A percentile compares a stretch with the other conserved stretches of the same genome.
phyloP scores from a whole-genome alignment of 2,329 filamentous ascomycete species.

The Cytospora mali region DNA sequence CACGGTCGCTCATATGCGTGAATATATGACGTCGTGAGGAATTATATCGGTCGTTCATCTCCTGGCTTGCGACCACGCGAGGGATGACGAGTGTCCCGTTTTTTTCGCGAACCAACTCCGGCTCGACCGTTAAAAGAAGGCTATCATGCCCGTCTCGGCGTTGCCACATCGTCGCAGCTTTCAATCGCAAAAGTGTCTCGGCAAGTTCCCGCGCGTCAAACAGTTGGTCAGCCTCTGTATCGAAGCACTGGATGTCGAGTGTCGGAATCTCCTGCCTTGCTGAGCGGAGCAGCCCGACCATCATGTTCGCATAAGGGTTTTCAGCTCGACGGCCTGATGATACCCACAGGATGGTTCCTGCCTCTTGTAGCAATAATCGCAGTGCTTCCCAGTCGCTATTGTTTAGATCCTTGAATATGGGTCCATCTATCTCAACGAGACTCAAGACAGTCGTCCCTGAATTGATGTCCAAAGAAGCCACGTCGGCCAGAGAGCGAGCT shows the following conservation, averaged over 20 bases:
- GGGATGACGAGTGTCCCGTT: slow-evolving; percentile 34
- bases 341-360: slow-evolving; percentile 31
- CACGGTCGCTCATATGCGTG: too few relatives aligned
- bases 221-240: slow-evolving; percentile 18
- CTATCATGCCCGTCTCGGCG: slow-evolving; percentile 21
- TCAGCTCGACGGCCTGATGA: slow-evolving; percentile 21
- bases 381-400: not conserved
- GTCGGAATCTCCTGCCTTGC: slow-evolving; percentile 29
- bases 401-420: not conserved
- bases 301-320: slow-evolving; percentile 30
- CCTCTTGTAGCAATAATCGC: not conserved
- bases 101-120: slow-evolving; percentile 32
- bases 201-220: not conserved
- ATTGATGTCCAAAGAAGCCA: not conserved
- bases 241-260: slow-evolving; percentile 32
- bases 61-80: slow-evolving; percentile 27
- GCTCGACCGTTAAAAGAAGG: slow-evolving; percentile 36
- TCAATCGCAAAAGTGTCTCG: slow-evolving; percentile 23
- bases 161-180: slow-evolving; percentile 8
- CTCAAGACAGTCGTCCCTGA: not conserved
- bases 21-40: slow-evolving; percentile 28
- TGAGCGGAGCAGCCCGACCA: slow-evolving; percentile 30
- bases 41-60: slow-evolving; percentile 30
- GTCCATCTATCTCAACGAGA: not conserved
- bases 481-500: not conserved